Base-by-base conservation (phyloP, 805 yeast genomes). In the Ogataea nitratoaversa region DNA sequence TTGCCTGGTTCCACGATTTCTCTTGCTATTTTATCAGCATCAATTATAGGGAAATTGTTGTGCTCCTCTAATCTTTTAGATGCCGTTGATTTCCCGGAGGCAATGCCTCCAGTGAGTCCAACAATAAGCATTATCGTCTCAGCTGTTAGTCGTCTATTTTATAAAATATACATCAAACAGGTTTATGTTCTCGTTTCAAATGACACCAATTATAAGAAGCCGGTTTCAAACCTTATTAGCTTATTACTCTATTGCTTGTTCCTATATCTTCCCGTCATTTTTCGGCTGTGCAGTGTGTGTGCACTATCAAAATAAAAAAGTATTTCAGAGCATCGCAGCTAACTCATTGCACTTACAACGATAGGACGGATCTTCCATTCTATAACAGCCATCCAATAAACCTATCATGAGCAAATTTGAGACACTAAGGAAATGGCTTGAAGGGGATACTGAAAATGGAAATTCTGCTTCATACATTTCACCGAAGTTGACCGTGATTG, bases 41-140 rank as follows among this genome's bases (percentile, higher is more conserved):
- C 99, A 1, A 93, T 72, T 1, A 93, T 62, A 0, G 83, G 72
- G 5, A 84, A 43, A 2, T 67, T 56, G 53, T 80, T 72, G 9
- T 76, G 63, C 8, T 76, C 73, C 4, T 60, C 46, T 9, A 93
- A 63, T 27, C 74, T 60, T 14, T 65, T 56, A 0, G 96, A 86
- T 0, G 86, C 97, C 0, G 98, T 91, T 16, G 95, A 83, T 56
- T 93, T 93, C 3, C 99, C 99, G n/a, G 93, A 75, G 5, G 96
- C 96, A 36, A 93, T 93, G 2, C 97, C 96, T 2, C 99, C 99
- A 0, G 99, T 93, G n/a, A 93, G 73, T 1, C 99, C 99, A 5
- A 93, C 74, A 24, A 93, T 73, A 33, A 93, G 73, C 99, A 93
- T 91, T 22, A 8, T 8, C 25, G 7, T 11, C 11, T 22, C 11